phyloP scores from a whole-genome alignment of 2,329 filamentous ascomycete genomes.

The Stachybotrys chlorohalonatus region DNA sequence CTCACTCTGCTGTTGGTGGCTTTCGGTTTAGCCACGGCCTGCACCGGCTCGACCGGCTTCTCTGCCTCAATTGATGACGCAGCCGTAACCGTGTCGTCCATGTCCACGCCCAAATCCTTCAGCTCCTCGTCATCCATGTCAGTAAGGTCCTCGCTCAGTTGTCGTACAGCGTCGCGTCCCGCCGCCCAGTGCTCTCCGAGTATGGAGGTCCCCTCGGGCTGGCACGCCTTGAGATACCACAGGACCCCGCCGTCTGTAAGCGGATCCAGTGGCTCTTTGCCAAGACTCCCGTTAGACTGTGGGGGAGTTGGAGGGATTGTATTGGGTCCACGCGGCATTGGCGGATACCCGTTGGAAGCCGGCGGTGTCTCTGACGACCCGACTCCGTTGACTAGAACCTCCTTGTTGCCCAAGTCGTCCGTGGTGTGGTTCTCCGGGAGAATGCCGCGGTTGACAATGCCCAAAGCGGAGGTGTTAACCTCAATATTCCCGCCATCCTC shows the following conservation, averaged over 20 bases:
- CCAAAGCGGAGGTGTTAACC: conserved; percentile 33
- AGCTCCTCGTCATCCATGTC: conserved; percentile 90
- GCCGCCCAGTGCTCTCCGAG: conserved; percentile 57
- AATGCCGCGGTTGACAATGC: conserved; percentile 12
- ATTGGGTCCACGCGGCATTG: conserved; percentile 15
- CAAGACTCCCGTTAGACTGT: conserved; percentile 51
- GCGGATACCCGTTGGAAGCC: conserved; percentile 36
- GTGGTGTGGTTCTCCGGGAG: conserved; percentile 7
- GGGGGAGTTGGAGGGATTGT: conserved; percentile 56
- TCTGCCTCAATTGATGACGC: conserved; percentile 14
- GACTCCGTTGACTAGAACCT: conserved; percentile 11
- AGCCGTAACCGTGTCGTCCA: conserved; percentile 31
- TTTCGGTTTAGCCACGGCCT: conserved; percentile 1
- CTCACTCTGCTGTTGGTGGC: conserved; percentile 16
- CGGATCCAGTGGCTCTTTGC: conserved; percentile 38
- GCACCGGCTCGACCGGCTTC: conserved; percentile 16
- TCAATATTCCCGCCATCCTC: conserved; percentile 33
- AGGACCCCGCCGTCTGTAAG: conserved; percentile 69
- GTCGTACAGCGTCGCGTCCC: conserved; percentile 56
- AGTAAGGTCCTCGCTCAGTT: conserved; percentile 77
- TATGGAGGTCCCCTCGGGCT: conserved; percentile 71
- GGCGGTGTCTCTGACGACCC: conserved; percentile 34
- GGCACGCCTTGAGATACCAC: conserved; percentile 80
- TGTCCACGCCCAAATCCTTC: conserved; percentile 54
- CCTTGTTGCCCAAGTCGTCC: conserved; percentile 15